Percentiles rank a stretch among this genome's conserved stretches.
phyloP scores from a whole-genome alignment of 164 flowering plant genomes.

The Vitis labrusca region DNA sequence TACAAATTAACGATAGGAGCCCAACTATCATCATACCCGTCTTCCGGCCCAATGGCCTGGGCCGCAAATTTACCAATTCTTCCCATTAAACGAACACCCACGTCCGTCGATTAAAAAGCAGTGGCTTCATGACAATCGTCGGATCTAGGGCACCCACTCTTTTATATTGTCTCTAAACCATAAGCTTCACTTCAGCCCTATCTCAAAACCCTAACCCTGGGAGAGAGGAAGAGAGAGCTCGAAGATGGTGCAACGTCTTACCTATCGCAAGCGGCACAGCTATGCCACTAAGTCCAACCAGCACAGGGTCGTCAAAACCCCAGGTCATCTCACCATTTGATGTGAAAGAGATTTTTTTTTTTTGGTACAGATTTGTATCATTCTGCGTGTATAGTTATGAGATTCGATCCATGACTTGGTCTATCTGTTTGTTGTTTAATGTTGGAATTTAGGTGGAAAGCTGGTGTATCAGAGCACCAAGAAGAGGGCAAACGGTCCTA shows the following conservation, averaged over 20 bases:
- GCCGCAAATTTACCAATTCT: too few species aligned
- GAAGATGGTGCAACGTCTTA: constrained; percentile 44
- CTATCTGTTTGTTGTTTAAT: constrained; percentile 1
- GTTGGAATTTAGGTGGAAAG: constrained; percentile 30
- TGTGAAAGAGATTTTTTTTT: too few species aligned
- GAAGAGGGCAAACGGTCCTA: constrained; percentile 49
- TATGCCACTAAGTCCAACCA: constrained; percentile 52
- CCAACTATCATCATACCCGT: too few species aligned
- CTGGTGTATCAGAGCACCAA: constrained; percentile 39
- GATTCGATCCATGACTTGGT: background rate
- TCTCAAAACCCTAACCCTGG: constrained; percentile 13
- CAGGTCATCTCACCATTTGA: constrained; percentile 20
- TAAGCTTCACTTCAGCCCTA: too few species aligned
- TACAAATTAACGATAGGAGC: too few species aligned
- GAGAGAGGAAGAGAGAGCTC: background rate
- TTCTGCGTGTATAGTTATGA: background rate
- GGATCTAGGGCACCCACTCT: constrained; percentile 19
- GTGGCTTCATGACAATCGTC: constrained; percentile 4
- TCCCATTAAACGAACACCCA: too few species aligned
- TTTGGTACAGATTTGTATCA: background rate
- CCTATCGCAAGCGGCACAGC: constrained; percentile 42
- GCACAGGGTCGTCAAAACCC: constrained; percentile 44
- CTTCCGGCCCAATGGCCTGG: too few species aligned
- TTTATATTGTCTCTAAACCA: too few species aligned
- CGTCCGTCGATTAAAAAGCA: background rate